Evolutionary conservation across 306 rosid genomes (phyloP), one percentile per base, ranked within the genome.

Genomic region (Sicyos edulis): DNA sequence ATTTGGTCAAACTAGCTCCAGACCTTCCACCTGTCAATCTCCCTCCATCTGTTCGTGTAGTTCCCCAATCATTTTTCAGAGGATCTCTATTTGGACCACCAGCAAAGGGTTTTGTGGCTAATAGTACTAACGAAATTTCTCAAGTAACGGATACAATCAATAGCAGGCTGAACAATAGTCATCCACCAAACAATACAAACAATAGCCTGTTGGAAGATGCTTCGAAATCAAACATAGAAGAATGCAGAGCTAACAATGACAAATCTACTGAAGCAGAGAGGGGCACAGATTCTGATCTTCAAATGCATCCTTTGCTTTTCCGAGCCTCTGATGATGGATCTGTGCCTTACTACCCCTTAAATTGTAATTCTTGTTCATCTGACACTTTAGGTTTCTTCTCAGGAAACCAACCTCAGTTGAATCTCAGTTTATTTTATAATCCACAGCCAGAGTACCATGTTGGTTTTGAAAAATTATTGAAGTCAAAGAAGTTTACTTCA

Each of bases 221-320:
- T 67, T 42, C 79, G 16, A 80, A 54, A 71, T 78, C 78, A 57
- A 80, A 42, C 34, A 20, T 70, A 20, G 87, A 83, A 80, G 81
- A 79, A 65, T 77, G 83, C 78, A 79, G 74, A 76, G 45, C 76
- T 74, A 76, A 53, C 40, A 82, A 79, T 74, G 86, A 80, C 71
- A 79, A 79, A 78, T 57, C 84, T 58, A 56, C 34, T 80, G 85
- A 72, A 37, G 82, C 81, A 72, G 98, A 85, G 57, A 78, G 79
- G 55, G 86, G 76, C 51, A 56, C 78, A 20, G 63, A 76, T 80
- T 76, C 84, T 77, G 95, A 86, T 82, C 87, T 90, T 67, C 91
- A 85, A 78, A 91, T 93, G 92, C 99, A 93, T 87, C 99, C 97
- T 71, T 86, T 93, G 75, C 85, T 91, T 78, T 87, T 93, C 89